These are phyloP conservation scores for Fusarium sp. DNA, from an alignment of 2,329 filamentous ascomycete species.

Conservation along the genomic window DNA sequence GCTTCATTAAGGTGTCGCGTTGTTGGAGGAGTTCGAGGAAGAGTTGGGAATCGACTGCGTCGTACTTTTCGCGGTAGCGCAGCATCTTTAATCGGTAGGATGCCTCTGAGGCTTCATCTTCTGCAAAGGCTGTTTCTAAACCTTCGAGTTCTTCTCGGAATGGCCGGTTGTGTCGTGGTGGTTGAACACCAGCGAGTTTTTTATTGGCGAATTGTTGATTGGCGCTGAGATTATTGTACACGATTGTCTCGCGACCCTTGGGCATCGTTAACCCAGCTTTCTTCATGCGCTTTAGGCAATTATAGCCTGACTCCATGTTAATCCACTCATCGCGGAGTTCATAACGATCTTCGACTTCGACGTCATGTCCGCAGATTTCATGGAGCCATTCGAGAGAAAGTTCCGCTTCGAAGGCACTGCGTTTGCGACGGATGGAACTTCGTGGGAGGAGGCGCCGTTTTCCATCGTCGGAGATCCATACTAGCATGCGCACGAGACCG, in stretches of 20 bases:
- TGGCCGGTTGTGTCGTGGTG: constrained; percentile 52
- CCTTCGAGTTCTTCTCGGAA: constrained; percentile 58
- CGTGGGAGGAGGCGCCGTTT: constrained; percentile 71
- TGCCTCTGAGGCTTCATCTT: neutral
- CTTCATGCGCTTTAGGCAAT: constrained; percentile 60
- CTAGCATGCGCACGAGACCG: constrained; percentile 81
- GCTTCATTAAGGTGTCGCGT: constrained; percentile 43
- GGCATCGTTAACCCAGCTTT: constrained; percentile 58
- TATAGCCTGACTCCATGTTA: constrained; percentile 58
- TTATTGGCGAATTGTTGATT: constrained; percentile 40
- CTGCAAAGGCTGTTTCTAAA: constrained; percentile 48
- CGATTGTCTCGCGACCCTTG: constrained; percentile 54
- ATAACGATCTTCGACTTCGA: constrained; percentile 43
- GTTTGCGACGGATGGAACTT: constrained; percentile 64
- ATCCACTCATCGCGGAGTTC: constrained; percentile 60
- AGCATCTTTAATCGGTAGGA: constrained; percentile 46
- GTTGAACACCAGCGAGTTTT: constrained; percentile 47
- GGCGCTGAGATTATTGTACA: constrained; percentile 38
- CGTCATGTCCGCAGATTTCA: constrained; percentile 65
- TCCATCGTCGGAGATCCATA: constrained; percentile 76
- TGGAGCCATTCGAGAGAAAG: constrained; percentile 68
- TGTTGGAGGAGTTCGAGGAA: constrained; percentile 51
- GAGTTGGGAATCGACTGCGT: constrained; percentile 29
- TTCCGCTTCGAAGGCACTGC: constrained; percentile 69
- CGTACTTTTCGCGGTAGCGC: constrained; percentile 44